Conservation (phyloP, 768 basidiomycete species). For the Collybia mongolica region DNA sequence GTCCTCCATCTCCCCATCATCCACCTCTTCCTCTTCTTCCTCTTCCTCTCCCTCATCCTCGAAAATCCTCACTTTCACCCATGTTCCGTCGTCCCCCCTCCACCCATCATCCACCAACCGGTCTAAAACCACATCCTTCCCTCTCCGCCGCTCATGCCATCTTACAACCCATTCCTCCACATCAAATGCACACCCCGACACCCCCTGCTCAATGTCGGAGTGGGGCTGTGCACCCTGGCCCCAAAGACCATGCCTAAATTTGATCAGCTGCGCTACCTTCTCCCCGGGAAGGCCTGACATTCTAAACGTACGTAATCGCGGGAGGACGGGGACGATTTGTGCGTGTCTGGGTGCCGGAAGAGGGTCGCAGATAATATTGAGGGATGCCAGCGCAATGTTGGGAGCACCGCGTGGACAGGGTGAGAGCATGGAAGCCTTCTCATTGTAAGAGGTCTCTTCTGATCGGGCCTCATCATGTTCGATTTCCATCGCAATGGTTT, state of each 20-base stretch:
- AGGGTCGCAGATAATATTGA: too few relatives aligned
- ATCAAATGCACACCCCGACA: not conserved
- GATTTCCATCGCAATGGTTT: slow-evolving; percentile 15
- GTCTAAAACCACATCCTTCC: slow-evolving; percentile 35
- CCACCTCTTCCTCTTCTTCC: slow-evolving; percentile 24
- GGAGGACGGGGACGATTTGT: slow-evolving; percentile 16
- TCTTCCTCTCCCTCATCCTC: slow-evolving; percentile 28
- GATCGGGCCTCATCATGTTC: not conserved
- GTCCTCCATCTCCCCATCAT: slow-evolving; percentile 22
- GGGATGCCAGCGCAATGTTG: too few relatives aligned
- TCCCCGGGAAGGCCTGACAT: slow-evolving; percentile 19
- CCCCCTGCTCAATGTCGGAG: too few relatives aligned
- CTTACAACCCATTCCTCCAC: slow-evolving; percentile 26
- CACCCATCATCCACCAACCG: slow-evolving; percentile 35
- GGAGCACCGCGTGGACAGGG: too few relatives aligned
- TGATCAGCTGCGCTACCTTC: slow-evolving; percentile 14
- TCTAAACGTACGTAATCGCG: slow-evolving; percentile 17
- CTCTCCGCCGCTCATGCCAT: slow-evolving; percentile 31
- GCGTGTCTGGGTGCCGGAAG: not conserved
- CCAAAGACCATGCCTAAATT: slow-evolving; percentile 13
- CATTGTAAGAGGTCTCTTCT: too few relatives aligned
- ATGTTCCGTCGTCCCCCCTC: slow-evolving; percentile 17
- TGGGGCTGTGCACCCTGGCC: not conserved
- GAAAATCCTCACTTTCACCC: slow-evolving; percentile 26
- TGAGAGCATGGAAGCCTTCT: too few relatives aligned